Evolutionary conservation across 257 asterid genomes (phyloP).

Genomic region (Penstemon barbatus): DNA sequence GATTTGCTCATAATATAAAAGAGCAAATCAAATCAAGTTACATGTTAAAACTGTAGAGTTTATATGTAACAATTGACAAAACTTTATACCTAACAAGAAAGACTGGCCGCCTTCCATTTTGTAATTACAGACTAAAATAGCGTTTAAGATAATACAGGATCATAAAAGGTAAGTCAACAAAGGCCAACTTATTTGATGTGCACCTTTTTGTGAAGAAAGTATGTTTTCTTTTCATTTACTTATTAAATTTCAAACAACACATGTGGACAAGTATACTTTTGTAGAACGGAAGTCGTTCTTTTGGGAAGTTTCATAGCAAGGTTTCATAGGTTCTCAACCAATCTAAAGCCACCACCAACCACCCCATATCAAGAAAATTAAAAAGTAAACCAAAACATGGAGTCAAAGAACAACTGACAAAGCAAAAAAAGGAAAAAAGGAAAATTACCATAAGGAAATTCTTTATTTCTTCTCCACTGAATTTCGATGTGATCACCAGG

Average conservation of each 20-base stretch:
- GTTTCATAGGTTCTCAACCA: conserved; percentile 5
- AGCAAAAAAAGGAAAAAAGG: not conserved
- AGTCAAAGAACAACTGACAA: conserved; percentile 6
- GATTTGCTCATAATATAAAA: conserved; percentile 29
- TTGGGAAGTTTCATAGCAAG: conserved; percentile 20
- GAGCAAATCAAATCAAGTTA: conserved; percentile 24
- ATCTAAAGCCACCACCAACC: conserved; percentile 28
- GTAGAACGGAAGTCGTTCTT: not conserved
- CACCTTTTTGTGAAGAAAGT: conserved; percentile 19
- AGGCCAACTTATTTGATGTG: conserved; percentile 25
- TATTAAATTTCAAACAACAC: conserved; percentile 13
- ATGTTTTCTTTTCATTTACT: not conserved
- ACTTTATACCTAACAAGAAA: conserved; percentile 33
- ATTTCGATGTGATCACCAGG: conserved; percentile 88
- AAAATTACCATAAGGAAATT: conserved; percentile 82
- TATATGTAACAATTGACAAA: conserved; percentile 23
- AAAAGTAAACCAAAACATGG: conserved; percentile 1
- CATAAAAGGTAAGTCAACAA: conserved; percentile 33
- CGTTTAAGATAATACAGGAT: not conserved
- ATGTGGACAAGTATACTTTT: not conserved
- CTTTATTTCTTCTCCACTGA: conserved; percentile 91
- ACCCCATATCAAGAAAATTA: conserved; percentile 23
- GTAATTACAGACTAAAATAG: not conserved
- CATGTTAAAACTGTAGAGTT: conserved; percentile 12
- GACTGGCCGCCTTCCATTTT: conserved; percentile 29